Evolutionary conservation across 2,329 filamentous ascomycete genomes (phyloP), one percentile per base, ranked within the genome.

Genomic region (Zymoseptoria brevis): DNA sequence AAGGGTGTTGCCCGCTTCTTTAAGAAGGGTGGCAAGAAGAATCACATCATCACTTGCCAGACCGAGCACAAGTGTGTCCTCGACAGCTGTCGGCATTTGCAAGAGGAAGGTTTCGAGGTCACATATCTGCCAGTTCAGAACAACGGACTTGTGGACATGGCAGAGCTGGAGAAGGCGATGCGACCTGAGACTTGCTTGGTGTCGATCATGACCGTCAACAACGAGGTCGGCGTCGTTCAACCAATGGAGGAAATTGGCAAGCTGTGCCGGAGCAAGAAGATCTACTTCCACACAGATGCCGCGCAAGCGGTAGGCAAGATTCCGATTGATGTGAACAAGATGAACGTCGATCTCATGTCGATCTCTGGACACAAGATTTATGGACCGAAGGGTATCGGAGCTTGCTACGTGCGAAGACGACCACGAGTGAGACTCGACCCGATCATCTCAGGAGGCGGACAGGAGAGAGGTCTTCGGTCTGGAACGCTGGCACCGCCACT

Each of bases 251-350:
- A 96, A 77, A 99, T 99, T 72, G 94, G 94, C 70, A 88, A 87
- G 76, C 80, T 99, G 13, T 99, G 94, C 76, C 86, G 94, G 55
- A 83, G 85, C 57, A 94, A 90, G 76, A 96, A 96, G 80, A 81
- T 96, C 51, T 99, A 96, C 77, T 99, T 99, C 84, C 94, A 99
- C 77, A 96, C 91, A 22, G 94, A 99, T 74, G 94, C 83, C 55
- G 94, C 94, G 1, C 94, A 99, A 78, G 94, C 94, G 16, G 92
- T 97, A n/a, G 94, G 94, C 72, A 99, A 99, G 80, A 96, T 99
- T 54, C 90, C 92, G 0, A 79, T 99, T 53, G 91, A 96, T 69
- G 94, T 99, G 71, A 96, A 97, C 75, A 89, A 90, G 75, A 93
- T 96, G 90, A 95, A 96, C 75, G 87, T 99, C 65, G 94, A 99